Base-by-base conservation (phyloP, 768 basidiomycete genomes). In the Hemileccinum impolitum region DNA sequence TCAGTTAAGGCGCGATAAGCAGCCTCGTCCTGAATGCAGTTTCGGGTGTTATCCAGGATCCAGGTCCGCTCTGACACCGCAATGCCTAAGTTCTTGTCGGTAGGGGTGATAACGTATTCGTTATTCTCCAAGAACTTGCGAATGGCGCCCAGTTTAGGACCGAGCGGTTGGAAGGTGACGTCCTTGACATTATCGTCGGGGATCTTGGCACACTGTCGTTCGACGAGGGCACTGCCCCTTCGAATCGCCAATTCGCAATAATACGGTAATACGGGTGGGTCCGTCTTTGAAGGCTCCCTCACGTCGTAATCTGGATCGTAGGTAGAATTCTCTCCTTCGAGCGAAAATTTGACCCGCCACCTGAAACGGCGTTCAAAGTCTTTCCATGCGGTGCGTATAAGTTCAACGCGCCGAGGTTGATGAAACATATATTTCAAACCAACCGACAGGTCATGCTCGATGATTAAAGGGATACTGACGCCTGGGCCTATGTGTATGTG, bases 301-400 rank as follows among this genome's bases (percentile, higher is more conserved):
- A 57, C 56, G 8, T 57, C 56, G 2, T 54, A 57, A 5, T 57
- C 56, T 0, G 52, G 47, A 34, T 57, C 56, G n/a, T 57, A 57
- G 4, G 30, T 25, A 9, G 26, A 28, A 9, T 28, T 28, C 9
- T 28, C 26, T 28, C 25, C 44, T 6, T 49, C 37, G 25, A 56
- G n/a, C 0, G 13, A 0, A 6, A 56, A 56, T 0, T 46, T 32
- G 1, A 54, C 8, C 2, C 36, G 6, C 55, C 55, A 56, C 0
- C 52, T 12, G 14, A 52, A 28, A 1, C 47, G 15, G 6, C 54
- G 17, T 21, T n/a, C 46, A 23, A 55, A 55, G 23, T 57, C 55
- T 0, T 12, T 12, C 49, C 50, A 57, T 3, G 55, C 55, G 1
- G 15, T 3, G 2, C 0, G 4, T 3, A 56, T 45, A 0, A 53